phyloP scores from a whole-genome alignment of 2,329 filamentous ascomycete species.

The Arthrobotrys iridis region DNA sequence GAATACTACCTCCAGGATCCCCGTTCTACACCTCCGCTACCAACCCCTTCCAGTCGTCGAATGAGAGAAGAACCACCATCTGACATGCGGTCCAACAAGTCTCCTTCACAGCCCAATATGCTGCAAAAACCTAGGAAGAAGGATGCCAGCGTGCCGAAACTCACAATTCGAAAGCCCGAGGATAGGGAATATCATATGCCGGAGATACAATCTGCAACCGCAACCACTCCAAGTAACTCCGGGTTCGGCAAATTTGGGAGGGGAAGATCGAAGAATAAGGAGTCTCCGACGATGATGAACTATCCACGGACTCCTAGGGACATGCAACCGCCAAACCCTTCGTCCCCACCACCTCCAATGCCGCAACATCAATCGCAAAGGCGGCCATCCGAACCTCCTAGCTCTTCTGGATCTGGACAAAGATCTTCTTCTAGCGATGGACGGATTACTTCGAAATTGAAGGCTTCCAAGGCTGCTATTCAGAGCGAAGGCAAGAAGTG shows the following conservation, averaged over 20 bases:
- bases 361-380: constrained; percentile 17
- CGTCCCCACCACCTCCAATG: constrained; percentile 37
- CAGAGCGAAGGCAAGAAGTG: constrained; percentile 41
- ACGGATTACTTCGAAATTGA: constrained; percentile 47
- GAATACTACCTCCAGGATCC: constrained; percentile 50
- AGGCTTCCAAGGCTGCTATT: constrained; percentile 43
- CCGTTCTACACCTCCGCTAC: constrained; percentile 36
- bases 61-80: constrained; percentile 14
- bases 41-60: constrained; percentile 21
- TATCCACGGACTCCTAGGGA: constrained; percentile 29
- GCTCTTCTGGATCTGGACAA: constrained; percentile 33
- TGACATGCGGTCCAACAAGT: constrained; percentile 23
- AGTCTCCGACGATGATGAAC: constrained; percentile 27
- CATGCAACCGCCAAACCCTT: constrained; percentile 4
- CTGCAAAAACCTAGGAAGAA: constrained; percentile 43
- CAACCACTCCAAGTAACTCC: constrained; percentile 25
- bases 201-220: constrained; percentile 42
- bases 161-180: constrained; percentile 41
- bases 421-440: constrained; percentile 47
- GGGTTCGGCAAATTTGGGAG: constrained; percentile 47
- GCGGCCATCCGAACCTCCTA: constrained; percentile 35
- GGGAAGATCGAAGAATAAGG: constrained; percentile 43
- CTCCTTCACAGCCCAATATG: constrained; percentile 23
- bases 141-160: constrained; percentile 34
- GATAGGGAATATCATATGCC: constrained; percentile 23